Evolutionary conservation across 2,329 filamentous ascomycete species (phyloP).

Genomic region (Epichloe baconii): DNA sequence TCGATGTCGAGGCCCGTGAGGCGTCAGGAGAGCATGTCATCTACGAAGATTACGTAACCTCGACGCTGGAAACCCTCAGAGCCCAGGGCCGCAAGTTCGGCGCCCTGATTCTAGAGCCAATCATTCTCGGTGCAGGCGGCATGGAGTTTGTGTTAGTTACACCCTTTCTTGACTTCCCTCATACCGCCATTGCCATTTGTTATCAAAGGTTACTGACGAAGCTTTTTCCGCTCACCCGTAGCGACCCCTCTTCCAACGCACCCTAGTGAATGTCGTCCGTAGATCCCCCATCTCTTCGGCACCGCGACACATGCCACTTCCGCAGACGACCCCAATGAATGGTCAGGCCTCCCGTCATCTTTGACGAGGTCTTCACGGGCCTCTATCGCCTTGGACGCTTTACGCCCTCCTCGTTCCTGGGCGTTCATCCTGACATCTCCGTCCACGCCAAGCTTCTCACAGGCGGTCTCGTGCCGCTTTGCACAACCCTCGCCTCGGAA

Average conservation of each 20-base stretch:
- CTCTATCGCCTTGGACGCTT: conserved; percentile 68
- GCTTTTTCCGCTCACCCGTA: conserved; percentile 16
- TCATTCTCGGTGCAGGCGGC: conserved; percentile 69
- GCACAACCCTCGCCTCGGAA: conserved; percentile 61
- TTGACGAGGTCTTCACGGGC: conserved; percentile 82
- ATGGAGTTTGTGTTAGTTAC: conserved; percentile 61
- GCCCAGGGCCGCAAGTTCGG: conserved; percentile 55
- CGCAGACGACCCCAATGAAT: conserved; percentile 24
- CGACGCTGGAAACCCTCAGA: conserved; percentile 37
- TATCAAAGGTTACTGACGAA: neutral
- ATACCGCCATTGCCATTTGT: neutral
- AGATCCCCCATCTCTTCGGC: conserved; percentile 41
- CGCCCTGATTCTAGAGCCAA: conserved; percentile 65
- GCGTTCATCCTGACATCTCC: conserved; percentile 56
- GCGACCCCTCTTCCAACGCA: conserved; percentile 68
- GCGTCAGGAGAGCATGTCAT: conserved; percentile 27
- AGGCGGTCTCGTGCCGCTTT: conserved; percentile 65
- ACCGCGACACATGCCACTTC: conserved; percentile 7
- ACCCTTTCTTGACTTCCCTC: neutral
- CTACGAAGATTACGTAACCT: conserved; percentile 49
- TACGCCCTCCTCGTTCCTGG: conserved; percentile 56
- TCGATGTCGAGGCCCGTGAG: conserved; percentile 41
- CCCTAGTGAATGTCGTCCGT: conserved; percentile 55
- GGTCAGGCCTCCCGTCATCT: conserved; percentile 65
- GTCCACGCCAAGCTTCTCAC: conserved; percentile 78